Evolutionary conservation across 768 basidiomycete genomes (phyloP).

Genomic region (Baorangia bicolor): DNA sequence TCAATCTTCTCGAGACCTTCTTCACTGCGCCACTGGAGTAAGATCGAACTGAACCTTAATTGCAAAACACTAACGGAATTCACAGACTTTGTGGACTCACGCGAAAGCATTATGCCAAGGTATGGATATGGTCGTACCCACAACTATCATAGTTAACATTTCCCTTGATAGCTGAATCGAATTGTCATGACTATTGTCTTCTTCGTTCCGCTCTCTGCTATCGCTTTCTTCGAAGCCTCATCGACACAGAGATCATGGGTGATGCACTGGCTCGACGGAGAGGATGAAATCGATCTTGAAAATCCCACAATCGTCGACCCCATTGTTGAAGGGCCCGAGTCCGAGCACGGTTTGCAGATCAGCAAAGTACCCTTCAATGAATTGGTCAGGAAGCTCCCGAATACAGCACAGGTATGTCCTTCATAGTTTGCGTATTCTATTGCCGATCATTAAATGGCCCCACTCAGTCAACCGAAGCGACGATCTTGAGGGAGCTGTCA

Average conservation of each 20-base stretch:
- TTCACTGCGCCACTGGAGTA: constrained; percentile 87
- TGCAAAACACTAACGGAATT: constrained; percentile 1
- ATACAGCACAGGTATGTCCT: constrained; percentile 62
- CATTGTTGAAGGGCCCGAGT: constrained; percentile 52
- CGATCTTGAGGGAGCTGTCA: constrained; percentile 62
- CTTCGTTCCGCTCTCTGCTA: constrained; percentile 69
- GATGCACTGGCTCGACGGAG: constrained; percentile 60
- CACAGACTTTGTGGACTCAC: constrained; percentile 47
- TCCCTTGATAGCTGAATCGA: constrained; percentile 60
- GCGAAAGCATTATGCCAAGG: constrained; percentile 58
- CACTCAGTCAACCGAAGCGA: constrained; percentile 65
- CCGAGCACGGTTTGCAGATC: constrained; percentile 58
- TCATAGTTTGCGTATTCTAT: background rate
- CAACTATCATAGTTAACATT: constrained; percentile 1
- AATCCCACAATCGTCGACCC: constrained; percentile 58
- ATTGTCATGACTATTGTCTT: constrained; percentile 78
- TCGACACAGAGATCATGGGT: constrained; percentile 61
- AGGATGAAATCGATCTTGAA: constrained; percentile 60
- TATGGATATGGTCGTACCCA: constrained; percentile 14
- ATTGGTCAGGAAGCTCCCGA: constrained; percentile 69
- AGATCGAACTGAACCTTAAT: constrained; percentile 27
- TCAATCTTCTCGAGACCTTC: constrained; percentile 82
- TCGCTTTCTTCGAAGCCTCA: constrained; percentile 73
- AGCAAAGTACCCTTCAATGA: constrained; percentile 69
- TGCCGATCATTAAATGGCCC: constrained; percentile 1